Conservation (phyloP, 805 yeast species). For the Nakazawaea holstii region DNA sequence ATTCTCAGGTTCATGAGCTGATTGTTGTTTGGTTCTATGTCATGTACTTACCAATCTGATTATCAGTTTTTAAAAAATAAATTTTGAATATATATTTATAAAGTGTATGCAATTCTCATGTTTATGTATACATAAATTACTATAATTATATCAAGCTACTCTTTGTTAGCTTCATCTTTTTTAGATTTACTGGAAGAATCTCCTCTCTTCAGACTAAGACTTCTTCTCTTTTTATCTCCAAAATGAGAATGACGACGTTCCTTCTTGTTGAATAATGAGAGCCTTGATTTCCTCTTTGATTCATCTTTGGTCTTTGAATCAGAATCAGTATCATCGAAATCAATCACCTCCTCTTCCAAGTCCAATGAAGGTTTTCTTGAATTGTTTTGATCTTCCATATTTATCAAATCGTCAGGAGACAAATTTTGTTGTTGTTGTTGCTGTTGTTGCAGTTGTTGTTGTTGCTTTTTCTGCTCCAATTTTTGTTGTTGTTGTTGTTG, state of each 20-base stretch:
- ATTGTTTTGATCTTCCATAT: not conserved
- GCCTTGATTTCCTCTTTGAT: conserved; percentile 2
- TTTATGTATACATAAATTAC: too few relatives aligned
- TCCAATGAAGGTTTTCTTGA: conserved; percentile 6
- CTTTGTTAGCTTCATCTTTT: not conserved
- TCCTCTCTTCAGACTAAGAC: conserved; percentile 1
- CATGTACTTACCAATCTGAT: too few relatives aligned
- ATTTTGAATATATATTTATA: too few relatives aligned
- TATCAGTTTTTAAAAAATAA: too few relatives aligned
- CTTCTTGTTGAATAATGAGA: not conserved
- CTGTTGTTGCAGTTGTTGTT: not conserved
- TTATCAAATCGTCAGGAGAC: not conserved
- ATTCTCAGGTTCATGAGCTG: too few relatives aligned
- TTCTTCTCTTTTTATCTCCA: not conserved
- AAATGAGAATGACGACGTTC: conserved; percentile 2
- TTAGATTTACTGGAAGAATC: not conserved
- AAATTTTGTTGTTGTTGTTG: not conserved
- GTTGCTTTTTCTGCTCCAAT: not conserved
- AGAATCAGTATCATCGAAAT: conserved; percentile 9
- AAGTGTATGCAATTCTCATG: too few relatives aligned
- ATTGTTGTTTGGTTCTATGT: too few relatives aligned
- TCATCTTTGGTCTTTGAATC: conserved; percentile 4
- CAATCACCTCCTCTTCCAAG: conserved; percentile 9
- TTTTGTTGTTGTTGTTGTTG: not conserved
- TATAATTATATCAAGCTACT: not conserved